Percentiles rank a stretch among this genome's conserved stretches.
These are phyloP conservation scores for Lachancea cidri DNA, from an alignment of 805 yeast species.

Conservation along the genomic window DNA sequence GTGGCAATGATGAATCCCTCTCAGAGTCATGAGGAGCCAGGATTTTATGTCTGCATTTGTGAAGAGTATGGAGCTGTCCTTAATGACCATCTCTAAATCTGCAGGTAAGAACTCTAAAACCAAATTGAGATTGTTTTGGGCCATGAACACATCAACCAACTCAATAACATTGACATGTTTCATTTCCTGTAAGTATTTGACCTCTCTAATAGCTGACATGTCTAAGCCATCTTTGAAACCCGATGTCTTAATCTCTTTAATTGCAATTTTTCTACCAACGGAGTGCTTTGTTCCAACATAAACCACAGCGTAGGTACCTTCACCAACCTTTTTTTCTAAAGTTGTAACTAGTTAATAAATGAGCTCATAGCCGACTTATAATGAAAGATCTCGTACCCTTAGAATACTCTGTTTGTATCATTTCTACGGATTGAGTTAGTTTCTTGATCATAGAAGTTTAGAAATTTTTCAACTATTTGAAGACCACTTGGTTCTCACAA, in stretches of 20 bases:
- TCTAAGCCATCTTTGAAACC: slow-evolving; percentile 94
- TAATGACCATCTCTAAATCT: slow-evolving; percentile 84
- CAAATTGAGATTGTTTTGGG: slow-evolving; percentile 60
- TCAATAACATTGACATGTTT: slow-evolving; percentile 79
- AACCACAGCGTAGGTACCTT: slow-evolving; percentile 98
- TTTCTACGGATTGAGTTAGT: too few species aligned
- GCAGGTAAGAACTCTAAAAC: slow-evolving; percentile 92
- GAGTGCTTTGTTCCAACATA: slow-evolving; percentile 62
- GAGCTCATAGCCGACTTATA: background rate
- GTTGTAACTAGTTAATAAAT: slow-evolving; percentile 2
- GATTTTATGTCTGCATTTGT: slow-evolving; percentile 84
- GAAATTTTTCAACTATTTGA: too few species aligned
- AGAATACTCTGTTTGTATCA: slow-evolving; percentile 17
- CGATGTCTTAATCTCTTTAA: slow-evolving; percentile 92
- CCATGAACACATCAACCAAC: slow-evolving; percentile 78
- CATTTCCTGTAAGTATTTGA: slow-evolving; percentile 80
- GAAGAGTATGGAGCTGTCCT: slow-evolving; percentile 71
- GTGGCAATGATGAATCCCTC: slow-evolving; percentile 96
- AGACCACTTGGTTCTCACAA: too few species aligned
- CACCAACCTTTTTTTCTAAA: slow-evolving; percentile 87
- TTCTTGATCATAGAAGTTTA: too few species aligned
- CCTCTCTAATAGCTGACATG: slow-evolving; percentile 95
- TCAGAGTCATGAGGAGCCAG: slow-evolving; percentile 89
- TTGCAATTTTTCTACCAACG: slow-evolving; percentile 62
- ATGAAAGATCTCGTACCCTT: slow-evolving; percentile 15